phyloP scores from a whole-genome alignment of 257 asterid genomes.

The Nicotiana tomentosiformis region DNA sequence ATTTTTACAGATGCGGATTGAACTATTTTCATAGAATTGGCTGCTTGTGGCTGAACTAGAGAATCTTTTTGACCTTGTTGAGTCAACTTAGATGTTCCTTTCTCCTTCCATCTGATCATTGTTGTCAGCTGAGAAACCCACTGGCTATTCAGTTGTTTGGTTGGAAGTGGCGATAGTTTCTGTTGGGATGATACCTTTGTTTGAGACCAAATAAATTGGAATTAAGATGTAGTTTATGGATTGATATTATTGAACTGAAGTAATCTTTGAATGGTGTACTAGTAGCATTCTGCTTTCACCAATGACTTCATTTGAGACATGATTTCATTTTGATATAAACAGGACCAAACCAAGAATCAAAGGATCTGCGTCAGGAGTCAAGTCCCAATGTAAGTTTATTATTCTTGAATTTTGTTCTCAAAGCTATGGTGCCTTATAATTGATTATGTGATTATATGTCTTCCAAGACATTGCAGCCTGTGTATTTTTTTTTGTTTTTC shows the following conservation, averaged over 20 bases:
- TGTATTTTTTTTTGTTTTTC: background rate
- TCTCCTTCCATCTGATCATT: background rate
- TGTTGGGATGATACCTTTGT: background rate
- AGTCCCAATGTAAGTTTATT: slow-evolving; percentile 42
- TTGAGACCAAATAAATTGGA: background rate
- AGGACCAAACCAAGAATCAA: slow-evolving; percentile 41
- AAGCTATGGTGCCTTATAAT: background rate
- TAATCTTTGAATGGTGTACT: background rate
- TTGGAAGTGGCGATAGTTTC: background rate
- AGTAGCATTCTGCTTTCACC: background rate
- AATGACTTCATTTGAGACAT: background rate
- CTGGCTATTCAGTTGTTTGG: background rate
- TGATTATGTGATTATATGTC: background rate
- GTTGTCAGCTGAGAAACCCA: background rate
- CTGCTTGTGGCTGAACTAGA: background rate
- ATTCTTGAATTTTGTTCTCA: background rate
- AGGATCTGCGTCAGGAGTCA: slow-evolving; percentile 30
- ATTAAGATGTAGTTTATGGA: background rate
- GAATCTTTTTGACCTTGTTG: background rate
- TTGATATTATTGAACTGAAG: background rate
- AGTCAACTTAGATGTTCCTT: background rate
- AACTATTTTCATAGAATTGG: background rate
- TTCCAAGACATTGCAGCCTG: background rate
- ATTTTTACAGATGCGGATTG: background rate
- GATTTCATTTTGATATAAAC: slow-evolving; percentile 24